Percentiles rank a stretch among this genome's conserved stretches.
phyloP scores from a whole-genome alignment of 2,329 filamentous ascomycete species.

The Neopestalotiopsis rosae region DNA sequence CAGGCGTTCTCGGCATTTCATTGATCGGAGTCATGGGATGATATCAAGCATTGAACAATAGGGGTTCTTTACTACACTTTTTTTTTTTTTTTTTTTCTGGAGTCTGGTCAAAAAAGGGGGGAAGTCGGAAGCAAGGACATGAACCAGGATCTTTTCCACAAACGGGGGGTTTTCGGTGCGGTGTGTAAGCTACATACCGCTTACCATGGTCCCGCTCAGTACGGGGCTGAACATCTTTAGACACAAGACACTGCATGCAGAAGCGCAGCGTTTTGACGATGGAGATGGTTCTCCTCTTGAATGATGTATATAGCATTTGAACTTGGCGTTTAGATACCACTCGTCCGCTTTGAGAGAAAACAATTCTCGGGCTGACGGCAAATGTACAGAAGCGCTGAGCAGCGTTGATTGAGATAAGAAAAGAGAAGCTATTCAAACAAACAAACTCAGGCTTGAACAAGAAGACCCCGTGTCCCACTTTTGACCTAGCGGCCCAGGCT shows the following conservation, averaged over 20 bases:
- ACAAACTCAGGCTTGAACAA: not conserved
- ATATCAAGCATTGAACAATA: not conserved
- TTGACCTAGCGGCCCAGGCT: not conserved
- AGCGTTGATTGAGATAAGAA: conserved; percentile 30
- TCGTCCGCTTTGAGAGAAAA: conserved; percentile 21
- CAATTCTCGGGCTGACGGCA: conserved; percentile 30
- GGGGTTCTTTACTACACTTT: not conserved
- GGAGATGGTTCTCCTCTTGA: not conserved
- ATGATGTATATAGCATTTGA: conserved; percentile 10
- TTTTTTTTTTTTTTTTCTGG: not conserved
- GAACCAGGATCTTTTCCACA: not conserved
- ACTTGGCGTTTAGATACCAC: conserved; percentile 32
- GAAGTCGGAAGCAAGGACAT: not conserved
- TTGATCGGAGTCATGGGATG: not conserved
- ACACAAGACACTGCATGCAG: not conserved
- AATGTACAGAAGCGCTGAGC: conserved; percentile 27
- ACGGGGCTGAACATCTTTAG: not conserved
- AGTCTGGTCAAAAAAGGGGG: not conserved
- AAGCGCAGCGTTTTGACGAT: not conserved
- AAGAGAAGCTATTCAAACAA: conserved; percentile 14
- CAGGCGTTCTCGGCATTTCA: conserved; percentile 9
- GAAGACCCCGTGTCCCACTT: not conserved
- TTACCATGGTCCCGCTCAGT: not conserved
- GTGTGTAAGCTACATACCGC: not conserved
- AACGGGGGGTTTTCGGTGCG: not conserved